These are phyloP conservation scores for Penicillium crystallinum DNA, from an alignment of 495 filamentous ascomycete species.

Conservation along the genomic window DNA sequence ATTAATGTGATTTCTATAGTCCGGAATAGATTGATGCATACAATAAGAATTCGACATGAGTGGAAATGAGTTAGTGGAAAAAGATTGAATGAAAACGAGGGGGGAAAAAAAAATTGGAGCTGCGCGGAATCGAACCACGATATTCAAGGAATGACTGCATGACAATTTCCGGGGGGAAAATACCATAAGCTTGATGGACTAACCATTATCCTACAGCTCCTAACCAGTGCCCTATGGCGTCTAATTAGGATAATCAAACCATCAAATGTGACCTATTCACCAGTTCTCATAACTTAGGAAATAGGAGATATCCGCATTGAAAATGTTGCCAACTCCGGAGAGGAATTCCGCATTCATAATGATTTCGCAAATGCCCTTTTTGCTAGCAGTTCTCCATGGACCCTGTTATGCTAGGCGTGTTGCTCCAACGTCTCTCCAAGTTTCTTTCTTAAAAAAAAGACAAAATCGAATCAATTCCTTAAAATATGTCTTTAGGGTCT, in stretches of 20 bases:
- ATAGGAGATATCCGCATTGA: too few relatives aligned
- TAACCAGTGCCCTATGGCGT: neutral
- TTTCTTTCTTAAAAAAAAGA: too few relatives aligned
- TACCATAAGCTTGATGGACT: constrained; percentile 3
- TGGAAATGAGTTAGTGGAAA: too few relatives aligned
- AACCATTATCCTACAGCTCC: constrained; percentile 4
- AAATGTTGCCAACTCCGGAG: too few relatives aligned
- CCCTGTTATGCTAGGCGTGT: too few relatives aligned
- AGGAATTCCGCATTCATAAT: neutral
- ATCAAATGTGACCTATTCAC: neutral
- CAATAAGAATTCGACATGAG: too few relatives aligned
- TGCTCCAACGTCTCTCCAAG: too few relatives aligned
- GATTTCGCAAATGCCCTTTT: neutral
- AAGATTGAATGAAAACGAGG: too few relatives aligned
- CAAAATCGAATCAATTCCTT: too few relatives aligned
- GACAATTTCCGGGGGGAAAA: neutral
- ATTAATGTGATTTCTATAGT: too few relatives aligned
- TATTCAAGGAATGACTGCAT: constrained; percentile 4
- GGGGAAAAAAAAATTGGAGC: neutral
- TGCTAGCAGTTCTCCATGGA: neutral
- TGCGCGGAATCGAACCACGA: constrained; percentile 4
- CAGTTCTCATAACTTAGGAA: too few relatives aligned
- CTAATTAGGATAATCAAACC: neutral
- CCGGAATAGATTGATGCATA: too few relatives aligned
- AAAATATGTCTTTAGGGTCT: neutral